A percentile compares a stretch with the other conserved stretches of the same genome.
Conservation (phyloP, 495 filamentous ascomycete genomes). For the Cudoniella acicularis region DNA sequence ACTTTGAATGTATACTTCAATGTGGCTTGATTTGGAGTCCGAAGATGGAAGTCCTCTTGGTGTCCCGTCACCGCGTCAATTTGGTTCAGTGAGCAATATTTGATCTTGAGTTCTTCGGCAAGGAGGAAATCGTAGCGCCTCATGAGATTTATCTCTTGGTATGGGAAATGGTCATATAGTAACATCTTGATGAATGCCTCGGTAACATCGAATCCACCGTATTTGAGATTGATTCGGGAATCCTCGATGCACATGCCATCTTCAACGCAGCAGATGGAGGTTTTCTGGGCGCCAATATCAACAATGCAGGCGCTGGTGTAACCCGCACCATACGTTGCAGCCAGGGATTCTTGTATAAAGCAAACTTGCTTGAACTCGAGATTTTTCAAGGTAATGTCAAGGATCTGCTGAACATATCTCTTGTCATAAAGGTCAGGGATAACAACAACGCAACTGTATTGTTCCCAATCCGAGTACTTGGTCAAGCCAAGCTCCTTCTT, state of each 20-base stretch:
- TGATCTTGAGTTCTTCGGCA: conserved; percentile 92
- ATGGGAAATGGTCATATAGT: conserved; percentile 91
- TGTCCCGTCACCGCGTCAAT: conserved; percentile 78
- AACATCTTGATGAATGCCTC: conserved; percentile 96
- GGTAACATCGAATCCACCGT: conserved; percentile 87
- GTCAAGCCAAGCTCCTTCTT: conserved; percentile 74
- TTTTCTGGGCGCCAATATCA: conserved; percentile 96
- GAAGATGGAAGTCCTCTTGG: conserved; percentile 80
- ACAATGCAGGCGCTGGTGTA: conserved; percentile 91
- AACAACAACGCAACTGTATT: conserved; percentile 91
- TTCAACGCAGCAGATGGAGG: conserved; percentile 94
- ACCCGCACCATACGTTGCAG: conserved; percentile 93
- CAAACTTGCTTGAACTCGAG: conserved; percentile 83
- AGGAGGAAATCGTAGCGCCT: conserved; percentile 88
- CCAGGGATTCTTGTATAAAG: conserved; percentile 93
- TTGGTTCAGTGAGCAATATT: conserved; percentile 82
- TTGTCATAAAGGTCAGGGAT: conserved; percentile 97
- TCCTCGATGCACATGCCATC: conserved; percentile 94
- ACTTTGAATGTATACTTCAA: conserved; percentile 89
- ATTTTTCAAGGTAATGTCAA: conserved; percentile 76
- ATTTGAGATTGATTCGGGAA: conserved; percentile 88
- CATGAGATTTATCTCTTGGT: conserved; percentile 86
- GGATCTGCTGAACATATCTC: conserved; percentile 74
- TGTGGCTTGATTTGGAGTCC: conserved; percentile 82
- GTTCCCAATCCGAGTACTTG: conserved; percentile 73